Evolutionary conservation across 768 basidiomycete species (phyloP).

Genomic region (Xerocomellus chrysenteron): DNA sequence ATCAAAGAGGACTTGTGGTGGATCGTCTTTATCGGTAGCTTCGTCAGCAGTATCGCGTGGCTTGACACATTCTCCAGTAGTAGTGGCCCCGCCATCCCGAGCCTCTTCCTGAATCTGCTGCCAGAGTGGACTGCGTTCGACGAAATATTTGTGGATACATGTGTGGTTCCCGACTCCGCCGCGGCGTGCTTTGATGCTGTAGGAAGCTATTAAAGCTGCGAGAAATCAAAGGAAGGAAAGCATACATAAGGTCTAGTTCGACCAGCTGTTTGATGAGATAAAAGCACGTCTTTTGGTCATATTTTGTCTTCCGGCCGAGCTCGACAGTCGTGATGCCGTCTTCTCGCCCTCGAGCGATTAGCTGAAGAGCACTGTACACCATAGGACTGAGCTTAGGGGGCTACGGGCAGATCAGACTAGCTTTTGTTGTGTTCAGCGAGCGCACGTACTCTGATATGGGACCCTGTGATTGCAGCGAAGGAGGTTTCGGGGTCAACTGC

Average conservation of each 20-base stretch:
- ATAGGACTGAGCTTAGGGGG: conserved; percentile 78
- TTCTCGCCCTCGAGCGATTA: conserved; percentile 80
- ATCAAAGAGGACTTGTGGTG: conserved; percentile 51
- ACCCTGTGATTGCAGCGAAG: conserved; percentile 80
- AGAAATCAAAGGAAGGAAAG: neutral
- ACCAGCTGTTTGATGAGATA: conserved; percentile 79
- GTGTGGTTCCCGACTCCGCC: conserved; percentile 77
- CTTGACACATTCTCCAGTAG: conserved; percentile 13
- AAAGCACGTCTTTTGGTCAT: conserved; percentile 89
- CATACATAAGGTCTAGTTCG: conserved; percentile 73
- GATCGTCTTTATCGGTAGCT: conserved; percentile 15
- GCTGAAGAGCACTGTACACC: conserved; percentile 82
- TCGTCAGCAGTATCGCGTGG: conserved; percentile 19
- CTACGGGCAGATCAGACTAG: conserved; percentile 38
- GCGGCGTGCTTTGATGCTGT: conserved; percentile 72
- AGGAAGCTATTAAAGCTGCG: conserved; percentile 2
- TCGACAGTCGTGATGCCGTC: conserved; percentile 76
- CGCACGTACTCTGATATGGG: conserved; percentile 70
- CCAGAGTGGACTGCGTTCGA: conserved; percentile 74
- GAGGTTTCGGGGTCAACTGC: conserved; percentile 73
- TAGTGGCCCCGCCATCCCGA: conserved; percentile 30
- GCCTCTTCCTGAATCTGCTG: conserved; percentile 67
- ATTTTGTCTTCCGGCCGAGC: conserved; percentile 72
- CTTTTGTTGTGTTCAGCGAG: neutral
- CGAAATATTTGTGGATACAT: conserved; percentile 83